Percentiles rank a stretch among this genome's conserved stretches.
Evolutionary conservation across 805 yeast genomes (phyloP).

Genomic region (Schwanniomyces sp.): DNA sequence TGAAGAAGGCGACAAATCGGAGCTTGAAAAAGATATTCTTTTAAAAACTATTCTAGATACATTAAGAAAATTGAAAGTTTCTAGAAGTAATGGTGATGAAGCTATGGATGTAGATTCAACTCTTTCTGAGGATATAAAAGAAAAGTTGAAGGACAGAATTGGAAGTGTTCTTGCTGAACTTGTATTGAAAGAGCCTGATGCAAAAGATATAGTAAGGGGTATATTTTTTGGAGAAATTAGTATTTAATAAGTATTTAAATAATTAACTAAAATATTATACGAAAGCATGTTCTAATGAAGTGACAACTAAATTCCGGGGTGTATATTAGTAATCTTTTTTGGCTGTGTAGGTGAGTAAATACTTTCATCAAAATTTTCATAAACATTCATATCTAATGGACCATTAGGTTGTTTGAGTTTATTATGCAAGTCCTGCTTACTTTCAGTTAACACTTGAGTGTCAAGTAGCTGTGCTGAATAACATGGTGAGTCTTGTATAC

Average conservation of each 20-base stretch:
- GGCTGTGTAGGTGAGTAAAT: neutral
- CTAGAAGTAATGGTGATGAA: slow-evolving; percentile 29
- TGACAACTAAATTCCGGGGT: no score
- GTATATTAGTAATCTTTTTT: neutral
- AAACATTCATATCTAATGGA: neutral
- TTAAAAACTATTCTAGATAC: slow-evolving; percentile 52
- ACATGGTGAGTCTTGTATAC: slow-evolving; percentile 37
- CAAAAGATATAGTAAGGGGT: slow-evolving; percentile 55
- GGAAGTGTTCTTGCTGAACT: slow-evolving; percentile 58
- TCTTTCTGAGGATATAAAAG: slow-evolving; percentile 29
- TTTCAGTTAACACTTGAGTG: slow-evolving; percentile 10
- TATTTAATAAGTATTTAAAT: slow-evolving; percentile 7
- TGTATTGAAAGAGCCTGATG: slow-evolving; percentile 48
- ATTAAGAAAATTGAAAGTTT: slow-evolving; percentile 47
- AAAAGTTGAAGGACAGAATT: slow-evolving; percentile 54
- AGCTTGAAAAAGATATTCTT: slow-evolving; percentile 47
- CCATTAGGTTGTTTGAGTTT: neutral
- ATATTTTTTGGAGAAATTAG: slow-evolving; percentile 68
- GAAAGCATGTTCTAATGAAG: no score
- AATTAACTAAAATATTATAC: neutral
- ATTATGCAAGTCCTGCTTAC: neutral
- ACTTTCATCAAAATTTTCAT: neutral
- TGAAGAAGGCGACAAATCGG: slow-evolving; percentile 38
- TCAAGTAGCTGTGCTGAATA: slow-evolving; percentile 19
- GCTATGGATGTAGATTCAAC: slow-evolving; percentile 28